These are phyloP conservation scores for Corchorus olitorius DNA, from an alignment of 345 rosid genomes.

Conservation along the genomic window DNA sequence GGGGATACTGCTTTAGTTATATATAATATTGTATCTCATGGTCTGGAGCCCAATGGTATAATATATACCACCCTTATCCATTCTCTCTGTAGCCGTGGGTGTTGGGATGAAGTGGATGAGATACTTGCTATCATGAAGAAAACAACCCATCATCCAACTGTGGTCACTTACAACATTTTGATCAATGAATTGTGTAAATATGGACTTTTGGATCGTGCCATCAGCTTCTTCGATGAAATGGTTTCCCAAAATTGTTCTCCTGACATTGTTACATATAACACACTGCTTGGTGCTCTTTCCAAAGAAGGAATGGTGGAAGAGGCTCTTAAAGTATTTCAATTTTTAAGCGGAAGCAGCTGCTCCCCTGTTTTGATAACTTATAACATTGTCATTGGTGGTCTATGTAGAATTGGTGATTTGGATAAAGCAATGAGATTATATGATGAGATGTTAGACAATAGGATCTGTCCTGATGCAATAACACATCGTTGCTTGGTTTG, in stretches of 20 bases:
- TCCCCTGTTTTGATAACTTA: conserved; percentile 71
- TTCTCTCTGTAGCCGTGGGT: conserved; percentile 58
- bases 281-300: conserved; percentile 64
- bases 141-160: conserved; percentile 52
- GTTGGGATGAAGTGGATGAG: conserved; percentile 77
- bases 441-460: conserved; percentile 51
- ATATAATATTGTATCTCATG: conserved; percentile 53
- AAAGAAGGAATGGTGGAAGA: conserved; percentile 70
- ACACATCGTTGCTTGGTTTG: conserved; percentile 66
- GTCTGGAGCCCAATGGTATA: conserved; percentile 60
- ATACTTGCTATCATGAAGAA: conserved; percentile 61
- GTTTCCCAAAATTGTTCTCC: conserved; percentile 47
- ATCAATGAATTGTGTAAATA: conserved; percentile 78
- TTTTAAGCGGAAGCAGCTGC: conserved; percentile 46
- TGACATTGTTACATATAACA: conserved; percentile 82
- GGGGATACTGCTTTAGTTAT: conserved; percentile 59
- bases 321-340: conserved; percentile 55
- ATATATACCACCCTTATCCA: conserved; percentile 82
- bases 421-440: conserved; percentile 56
- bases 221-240: conserved; percentile 64
- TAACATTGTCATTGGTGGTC: conserved; percentile 71
- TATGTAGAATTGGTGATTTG: conserved; percentile 54
- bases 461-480: conserved; percentile 71
- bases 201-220: conserved; percentile 68
- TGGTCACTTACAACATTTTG: conserved; percentile 79